Conservation (phyloP, 495 filamentous ascomycete genomes). For the Halenospora varia region DNA sequence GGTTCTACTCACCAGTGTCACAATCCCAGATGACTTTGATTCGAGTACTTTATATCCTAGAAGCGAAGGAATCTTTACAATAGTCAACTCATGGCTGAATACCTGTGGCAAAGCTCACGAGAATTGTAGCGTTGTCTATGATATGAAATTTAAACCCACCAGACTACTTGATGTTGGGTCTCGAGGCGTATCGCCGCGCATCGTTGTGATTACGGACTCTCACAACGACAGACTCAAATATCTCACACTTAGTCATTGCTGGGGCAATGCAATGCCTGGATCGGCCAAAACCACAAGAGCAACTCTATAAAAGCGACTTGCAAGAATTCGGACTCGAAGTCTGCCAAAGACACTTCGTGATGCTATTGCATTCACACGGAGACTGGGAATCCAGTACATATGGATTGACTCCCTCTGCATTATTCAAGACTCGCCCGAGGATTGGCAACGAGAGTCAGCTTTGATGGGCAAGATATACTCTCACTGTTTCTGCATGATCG, state of each 20-base stretch:
- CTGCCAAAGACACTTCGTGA: conserved; percentile 9
- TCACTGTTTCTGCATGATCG: conserved; percentile 1
- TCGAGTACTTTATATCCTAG: neutral
- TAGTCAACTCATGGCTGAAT: neutral
- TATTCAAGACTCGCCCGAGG: conserved; percentile 24
- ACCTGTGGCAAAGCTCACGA: neutral
- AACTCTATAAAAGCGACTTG: neutral
- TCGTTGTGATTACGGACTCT: no score
- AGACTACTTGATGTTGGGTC: conserved; percentile 10
- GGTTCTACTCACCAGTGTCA: neutral
- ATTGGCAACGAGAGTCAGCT: conserved; percentile 36
- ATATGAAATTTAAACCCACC: conserved; percentile 4
- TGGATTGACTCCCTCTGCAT: conserved; percentile 36
- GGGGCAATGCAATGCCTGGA: conserved; percentile 6
- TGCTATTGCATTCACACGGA: conserved; percentile 1
- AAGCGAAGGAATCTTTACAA: neutral
- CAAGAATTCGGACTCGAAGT: neutral
- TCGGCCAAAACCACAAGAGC: neutral
- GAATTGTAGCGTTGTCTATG: conserved; percentile 2
- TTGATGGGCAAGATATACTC: conserved; percentile 29
- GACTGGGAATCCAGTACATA: conserved; percentile 10
- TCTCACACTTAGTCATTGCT: conserved; percentile 12
- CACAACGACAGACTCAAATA: no score
- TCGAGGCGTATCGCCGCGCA: no score
- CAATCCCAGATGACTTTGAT: neutral